Base-by-base conservation (phyloP, 352 stramenopile genomes). In the Pythium diclinum region DNA sequence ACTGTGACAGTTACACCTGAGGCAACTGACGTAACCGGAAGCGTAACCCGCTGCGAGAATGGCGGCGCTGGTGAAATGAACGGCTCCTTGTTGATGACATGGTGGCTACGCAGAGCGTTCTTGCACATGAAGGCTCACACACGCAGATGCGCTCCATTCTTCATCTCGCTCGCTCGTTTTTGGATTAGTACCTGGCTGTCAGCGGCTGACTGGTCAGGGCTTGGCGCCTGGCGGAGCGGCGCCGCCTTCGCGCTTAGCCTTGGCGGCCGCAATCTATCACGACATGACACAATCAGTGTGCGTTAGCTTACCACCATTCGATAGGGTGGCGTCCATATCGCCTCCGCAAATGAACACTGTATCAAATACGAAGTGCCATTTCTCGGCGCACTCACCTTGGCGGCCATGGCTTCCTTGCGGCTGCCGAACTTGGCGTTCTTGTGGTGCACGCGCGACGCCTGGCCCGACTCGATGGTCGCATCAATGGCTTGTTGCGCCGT, bases 381-480 rank as follows among this genome's bases (percentile, higher is more conserved):
- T 28, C 25, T 28, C 25, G 4, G n/a, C 40, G 44, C 25, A 21
- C 65, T 47, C 59, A 80, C 81, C 75, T 91, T 93, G 69, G 84
- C 84, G 48, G 74, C 82, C 84, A 87, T 91, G 54, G 85, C 86
- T 47, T 94, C 83, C 73, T 91, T 91, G 28, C 81, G 77, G 49
- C 79, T 92, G 34, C 74, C 75, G 61, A 92, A 94, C 61, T 94
- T 92, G 72, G 79, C 76, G 61, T 92, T 92, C 61, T 92, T 94
- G 78, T 91, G 83, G 67, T 94, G 85, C 58, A 94, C 79, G 38
- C 75, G 81, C 53, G 74, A 78, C 1, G 86, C 86, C 61, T 94
- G 83, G 3, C 86, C 86, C 6, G 77, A 88, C 25, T 71, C 77
- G 0, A 69, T 88, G 14, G 86, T 92, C 11, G 86, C 86, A 9